A percentile compares a stretch with the other conserved stretches of the same genome.
phyloP scores from a whole-genome alignment of 371 early-diverging fungal species.

The Rhizopus stolonifer region DNA sequence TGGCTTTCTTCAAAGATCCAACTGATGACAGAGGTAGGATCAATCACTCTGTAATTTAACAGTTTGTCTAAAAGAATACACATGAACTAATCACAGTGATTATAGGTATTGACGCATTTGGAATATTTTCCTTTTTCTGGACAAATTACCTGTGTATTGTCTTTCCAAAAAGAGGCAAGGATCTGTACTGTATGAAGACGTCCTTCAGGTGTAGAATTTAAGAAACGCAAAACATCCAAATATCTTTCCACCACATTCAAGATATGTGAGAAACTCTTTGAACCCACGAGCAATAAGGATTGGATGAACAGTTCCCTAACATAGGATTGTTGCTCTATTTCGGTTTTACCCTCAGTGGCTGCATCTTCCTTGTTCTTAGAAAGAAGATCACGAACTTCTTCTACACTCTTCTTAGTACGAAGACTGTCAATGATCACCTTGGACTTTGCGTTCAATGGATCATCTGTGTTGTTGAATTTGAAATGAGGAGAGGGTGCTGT shows the following conservation, averaged over 20 bases:
- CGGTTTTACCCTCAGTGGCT: constrained; percentile 32
- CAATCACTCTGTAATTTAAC: constrained; percentile 89
- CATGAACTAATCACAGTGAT: constrained; percentile 56
- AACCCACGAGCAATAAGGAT: constrained; percentile 79
- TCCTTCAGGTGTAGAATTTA: constrained; percentile 60
- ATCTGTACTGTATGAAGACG: constrained; percentile 72
- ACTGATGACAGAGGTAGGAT: constrained; percentile 74
- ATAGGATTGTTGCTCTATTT: constrained; percentile 41
- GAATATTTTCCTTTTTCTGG: neutral
- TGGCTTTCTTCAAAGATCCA: constrained; percentile 72
- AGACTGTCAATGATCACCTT: constrained; percentile 59
- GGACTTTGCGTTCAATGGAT: constrained; percentile 58
- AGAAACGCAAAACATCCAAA: constrained; percentile 62
- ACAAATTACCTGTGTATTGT: constrained; percentile 65
- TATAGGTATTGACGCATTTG: neutral
- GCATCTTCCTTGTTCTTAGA: constrained; percentile 43
- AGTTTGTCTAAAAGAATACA: constrained; percentile 89
- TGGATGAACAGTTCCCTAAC: constrained; percentile 77
- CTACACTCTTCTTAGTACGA: constrained; percentile 62
- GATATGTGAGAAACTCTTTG: constrained; percentile 92
- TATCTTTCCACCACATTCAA: constrained; percentile 88
- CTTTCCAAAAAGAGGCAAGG: constrained; percentile 80
- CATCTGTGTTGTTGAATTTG: constrained; percentile 54
- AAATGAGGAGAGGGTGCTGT: constrained; percentile 70
- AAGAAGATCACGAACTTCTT: constrained; percentile 58